These are phyloP conservation scores for Cladophialophora bantiana DNA, from an alignment of 2,329 filamentous ascomycete genomes.

Conservation along the genomic window DNA sequence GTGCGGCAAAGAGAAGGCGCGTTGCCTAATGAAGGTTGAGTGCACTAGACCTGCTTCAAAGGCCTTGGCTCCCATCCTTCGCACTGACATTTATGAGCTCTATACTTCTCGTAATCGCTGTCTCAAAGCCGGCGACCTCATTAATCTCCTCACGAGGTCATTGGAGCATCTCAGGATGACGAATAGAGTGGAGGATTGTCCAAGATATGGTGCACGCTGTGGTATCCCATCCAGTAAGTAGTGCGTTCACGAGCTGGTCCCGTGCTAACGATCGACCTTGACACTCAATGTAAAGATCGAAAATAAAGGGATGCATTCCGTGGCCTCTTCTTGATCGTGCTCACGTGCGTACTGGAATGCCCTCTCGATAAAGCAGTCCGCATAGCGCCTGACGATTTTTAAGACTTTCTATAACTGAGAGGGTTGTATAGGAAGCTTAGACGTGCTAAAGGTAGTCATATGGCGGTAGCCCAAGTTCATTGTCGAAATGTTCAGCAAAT, in stretches of 20 bases:
- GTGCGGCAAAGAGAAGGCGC: too few relatives aligned
- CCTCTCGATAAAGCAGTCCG: slow-evolving; percentile 20
- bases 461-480: slow-evolving; percentile 12
- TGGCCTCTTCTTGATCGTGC: slow-evolving; percentile 12
- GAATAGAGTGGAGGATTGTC: slow-evolving; percentile 48
- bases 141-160: slow-evolving; percentile 43
- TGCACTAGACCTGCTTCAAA: too few relatives aligned
- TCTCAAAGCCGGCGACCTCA: slow-evolving; percentile 13
- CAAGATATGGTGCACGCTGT: slow-evolving; percentile 39
- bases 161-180: slow-evolving; percentile 56
- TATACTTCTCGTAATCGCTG: too few relatives aligned
- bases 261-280: slow-evolving; percentile 13
- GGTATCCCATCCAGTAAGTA: slow-evolving; percentile 42
- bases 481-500: slow-evolving; percentile 14
- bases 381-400: slow-evolving; percentile 18
- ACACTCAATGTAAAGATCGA: slow-evolving; percentile 18
- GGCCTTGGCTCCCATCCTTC: too few relatives aligned
- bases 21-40: too few relatives aligned
- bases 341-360: slow-evolving; percentile 11
- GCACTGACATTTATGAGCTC: too few relatives aligned
- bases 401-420: slow-evolving; percentile 15
- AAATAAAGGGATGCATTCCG: slow-evolving; percentile 21
- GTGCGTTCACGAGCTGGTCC: slow-evolving; percentile 34
- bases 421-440: slow-evolving; percentile 11
- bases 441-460: slow-evolving; percentile 13